Evolutionary conservation across 306 rosid genomes (phyloP), one percentile per base, ranked within the genome.

Genomic region (Vigna angularis): DNA sequence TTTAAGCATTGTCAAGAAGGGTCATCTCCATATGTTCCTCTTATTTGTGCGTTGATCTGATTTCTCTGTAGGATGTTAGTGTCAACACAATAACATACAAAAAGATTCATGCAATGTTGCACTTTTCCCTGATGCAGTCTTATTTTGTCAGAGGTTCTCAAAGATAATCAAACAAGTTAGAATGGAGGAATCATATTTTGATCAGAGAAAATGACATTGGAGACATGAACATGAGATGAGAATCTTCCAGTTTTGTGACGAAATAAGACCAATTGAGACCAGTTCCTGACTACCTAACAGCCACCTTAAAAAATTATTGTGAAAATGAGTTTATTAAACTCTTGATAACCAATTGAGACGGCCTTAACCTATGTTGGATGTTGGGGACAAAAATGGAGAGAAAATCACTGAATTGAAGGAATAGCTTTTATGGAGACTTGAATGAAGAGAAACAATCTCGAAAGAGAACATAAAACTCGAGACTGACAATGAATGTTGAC

Each of bases 21-120:
- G n/a, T 66, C 11, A 8, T 40, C 11, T 40, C 45, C 45, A 40
- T 8, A 9, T 40, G 10, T 40, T 40, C 45, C 45, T 40, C 45
- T 40, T 38, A 38, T 38, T 40, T 7, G 10, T 40, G 45, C 3
- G 17, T 26, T 73, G 51, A 13, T 40, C 9, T 75, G 77, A 52
- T 42, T 42, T 71, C 9, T 65, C 32, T 50, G 83, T 71, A 66
- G 76, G 69, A 38, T 83, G 49, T 53, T 51, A 71, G 38, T 22
- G 15, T 42, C 66, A 63, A 75, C 52, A 40, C 16, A 47, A 24
- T n/a, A n/a, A n/a, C n/a, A n/a, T 4, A 11, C 14, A 4, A 59
- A 12, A 42, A 13, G 34, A 6, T 73, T 83, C 47, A 32, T 72
- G n/a, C 47, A 24, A 6, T 52, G 64, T 26, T 44, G 53, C 26